Evolutionary conservation across 129 eudicot genomes (phyloP), one percentile per base, ranked within the genome.

Genomic region (Artemisia tridentata): DNA sequence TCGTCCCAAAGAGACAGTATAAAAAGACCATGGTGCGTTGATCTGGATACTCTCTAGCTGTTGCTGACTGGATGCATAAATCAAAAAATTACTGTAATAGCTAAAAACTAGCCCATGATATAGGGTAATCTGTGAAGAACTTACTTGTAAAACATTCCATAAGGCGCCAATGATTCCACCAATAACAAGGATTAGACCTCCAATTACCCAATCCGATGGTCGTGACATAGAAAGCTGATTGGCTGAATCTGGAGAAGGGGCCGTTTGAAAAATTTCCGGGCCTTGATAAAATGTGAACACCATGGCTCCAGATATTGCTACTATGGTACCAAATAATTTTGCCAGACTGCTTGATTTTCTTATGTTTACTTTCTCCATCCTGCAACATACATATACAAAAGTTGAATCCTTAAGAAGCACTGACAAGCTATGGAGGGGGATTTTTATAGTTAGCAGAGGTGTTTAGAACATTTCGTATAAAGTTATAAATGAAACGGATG

Each of bases 221-320:
- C 65, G 77, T 55, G 55, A 29, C 34, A 54, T 53, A 65, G 19
- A 51, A 55, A 54, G 19, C 4, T 31, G 21, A 41, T 25, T 62
- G 3, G 3, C 52, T 54, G 73, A 56, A 78, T 55, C 20, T 2
- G 12, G 3, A 12, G 73, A 55, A 14, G 7, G 3, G 7, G 11
- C 43, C 18, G 18, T 41, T n/a, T 38, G 21, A 21, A 74, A 20
- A 11, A 77, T 62, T 48, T 66, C 20, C 11, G 85, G 85, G 65
- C 85, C 85, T 50, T 49, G 69, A 53, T 80, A 80, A 16, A 80
- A 72, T 11, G 84, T 75, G 53, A 69, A 66, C 55, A 81, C 79
- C 48, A 68, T 72, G 10, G 85, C 82, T 54, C 85, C 82, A 17
- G 63, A 59, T 19, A 77, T 72, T 16, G 82, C 74, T 45, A 72